Evolutionary conservation across 73 alveolate genomes (phyloP).

Genomic region (Strombidium stylifer): DNA sequence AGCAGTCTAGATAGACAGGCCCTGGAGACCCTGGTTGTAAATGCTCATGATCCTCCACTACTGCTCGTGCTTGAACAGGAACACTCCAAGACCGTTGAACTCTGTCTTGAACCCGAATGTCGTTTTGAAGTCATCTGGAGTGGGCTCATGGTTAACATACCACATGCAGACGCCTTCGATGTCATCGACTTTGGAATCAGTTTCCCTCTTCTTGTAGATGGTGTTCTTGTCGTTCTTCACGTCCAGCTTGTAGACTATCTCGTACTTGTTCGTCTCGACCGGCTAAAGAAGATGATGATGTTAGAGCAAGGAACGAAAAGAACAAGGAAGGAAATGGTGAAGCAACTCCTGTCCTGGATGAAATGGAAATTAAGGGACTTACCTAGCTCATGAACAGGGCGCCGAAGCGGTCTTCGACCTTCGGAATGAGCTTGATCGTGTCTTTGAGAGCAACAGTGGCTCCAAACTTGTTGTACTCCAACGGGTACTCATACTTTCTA

Average conservation of each 20-base stretch:
- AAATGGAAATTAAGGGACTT: neutral
- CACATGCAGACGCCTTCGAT: slow-evolving; percentile 7
- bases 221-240: neutral
- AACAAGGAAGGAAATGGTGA: no score
- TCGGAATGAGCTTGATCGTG: slow-evolving; percentile 13
- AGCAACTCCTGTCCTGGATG: no score
- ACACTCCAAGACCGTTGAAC: slow-evolving; percentile 23
- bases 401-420: neutral
- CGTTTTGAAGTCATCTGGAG: slow-evolving; percentile 9
- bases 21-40: slow-evolving; percentile 1
- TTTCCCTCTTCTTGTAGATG: no score
- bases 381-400: slow-evolving; percentile 37
- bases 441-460: slow-evolving; percentile 1
- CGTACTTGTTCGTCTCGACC: neutral
- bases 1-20: no score
- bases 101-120: slow-evolving; percentile 3
- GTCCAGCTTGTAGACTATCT: neutral
- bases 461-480: slow-evolving; percentile 20
- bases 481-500: slow-evolving; percentile 12
- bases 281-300: no score
- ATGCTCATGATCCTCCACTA: neutral
- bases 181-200: no score
- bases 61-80: slow-evolving; percentile 1
- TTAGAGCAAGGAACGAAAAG: no score
- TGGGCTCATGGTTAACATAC: slow-evolving; percentile 29